Conservation (phyloP, 148 eudicot species). For the Talinum fruticosum region DNA sequence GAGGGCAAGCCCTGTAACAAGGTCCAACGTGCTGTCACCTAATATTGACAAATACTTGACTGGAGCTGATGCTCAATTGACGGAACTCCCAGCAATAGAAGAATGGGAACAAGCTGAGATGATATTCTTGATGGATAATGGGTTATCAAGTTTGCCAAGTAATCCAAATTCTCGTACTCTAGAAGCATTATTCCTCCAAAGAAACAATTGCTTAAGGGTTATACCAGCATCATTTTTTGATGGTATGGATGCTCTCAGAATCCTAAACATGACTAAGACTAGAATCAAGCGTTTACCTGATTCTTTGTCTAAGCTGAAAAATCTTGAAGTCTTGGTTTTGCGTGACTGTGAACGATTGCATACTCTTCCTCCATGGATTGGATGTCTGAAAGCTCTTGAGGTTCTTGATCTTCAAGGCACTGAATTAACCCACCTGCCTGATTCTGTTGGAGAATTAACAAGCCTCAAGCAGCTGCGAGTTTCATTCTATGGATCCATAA, state of each 20-base stretch:
- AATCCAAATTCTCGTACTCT: constrained; percentile 21
- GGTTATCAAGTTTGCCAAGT: constrained; percentile 22
- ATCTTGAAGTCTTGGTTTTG: constrained; percentile 27
- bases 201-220: constrained; percentile 27
- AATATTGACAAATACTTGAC: constrained; percentile 8
- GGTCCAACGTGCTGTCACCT: background rate
- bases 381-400: constrained; percentile 22
- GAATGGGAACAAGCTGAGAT: constrained; percentile 28
- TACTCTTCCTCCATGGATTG: constrained; percentile 27
- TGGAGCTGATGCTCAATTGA: constrained; percentile 23
- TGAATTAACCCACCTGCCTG: constrained; percentile 26
- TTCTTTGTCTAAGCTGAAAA: constrained; percentile 23
- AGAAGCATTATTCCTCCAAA: constrained; percentile 29
- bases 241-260: constrained; percentile 20
- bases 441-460: constrained; percentile 16
- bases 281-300: constrained; percentile 28
- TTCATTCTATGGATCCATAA: constrained; percentile 30
- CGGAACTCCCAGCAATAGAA: constrained; percentile 10
- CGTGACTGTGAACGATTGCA: constrained; percentile 24
- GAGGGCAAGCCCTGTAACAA: background rate
- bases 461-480: constrained; percentile 23
- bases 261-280: constrained; percentile 27
- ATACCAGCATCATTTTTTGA: constrained; percentile 32
- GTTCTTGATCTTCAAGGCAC: constrained; percentile 39
- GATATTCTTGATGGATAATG: constrained; percentile 28